Evolutionary conservation across 768 basidiomycete species (phyloP).

Genomic region (Auricularia heimuer): DNA sequence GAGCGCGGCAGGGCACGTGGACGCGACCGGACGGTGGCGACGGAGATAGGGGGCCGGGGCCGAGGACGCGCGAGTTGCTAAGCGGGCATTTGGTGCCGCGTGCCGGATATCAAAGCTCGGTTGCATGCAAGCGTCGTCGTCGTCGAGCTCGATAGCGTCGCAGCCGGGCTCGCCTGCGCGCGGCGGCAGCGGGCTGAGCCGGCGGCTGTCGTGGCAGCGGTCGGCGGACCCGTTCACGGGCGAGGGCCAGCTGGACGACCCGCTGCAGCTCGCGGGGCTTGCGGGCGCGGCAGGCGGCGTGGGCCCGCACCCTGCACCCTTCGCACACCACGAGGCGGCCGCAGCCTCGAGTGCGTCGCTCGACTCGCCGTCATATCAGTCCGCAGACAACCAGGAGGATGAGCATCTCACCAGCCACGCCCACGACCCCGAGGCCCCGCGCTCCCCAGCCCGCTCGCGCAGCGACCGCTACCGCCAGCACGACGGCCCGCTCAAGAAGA

Average conservation of each 20-base stretch:
- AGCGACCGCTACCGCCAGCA: not conserved
- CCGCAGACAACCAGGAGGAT: not conserved
- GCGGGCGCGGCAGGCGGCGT: not conserved
- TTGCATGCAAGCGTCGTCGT: slow-evolving; percentile 1
- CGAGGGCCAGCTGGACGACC: not conserved
- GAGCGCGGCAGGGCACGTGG: not conserved
- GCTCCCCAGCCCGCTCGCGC: not conserved
- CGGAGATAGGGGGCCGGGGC: too few species aligned
- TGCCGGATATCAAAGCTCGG: not conserved
- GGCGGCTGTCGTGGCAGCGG: not conserved
- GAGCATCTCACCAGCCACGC: not conserved
- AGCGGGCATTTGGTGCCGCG: not conserved
- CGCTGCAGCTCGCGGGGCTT: not conserved
- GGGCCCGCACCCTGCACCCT: not conserved
- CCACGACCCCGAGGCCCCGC: not conserved
- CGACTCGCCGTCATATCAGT: not conserved
- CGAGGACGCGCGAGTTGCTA: too few species aligned
- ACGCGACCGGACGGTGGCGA: too few species aligned
- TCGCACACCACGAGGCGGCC: not conserved
- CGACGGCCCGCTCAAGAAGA: not conserved
- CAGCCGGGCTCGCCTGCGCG: not conserved
- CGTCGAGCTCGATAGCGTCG: not conserved
- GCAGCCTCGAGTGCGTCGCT: not conserved
- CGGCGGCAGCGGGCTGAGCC: not conserved
- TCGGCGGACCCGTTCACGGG: not conserved